These are phyloP conservation scores for Trametes cubensis DNA, from an alignment of 768 basidiomycete species.

Conservation along the genomic window DNA sequence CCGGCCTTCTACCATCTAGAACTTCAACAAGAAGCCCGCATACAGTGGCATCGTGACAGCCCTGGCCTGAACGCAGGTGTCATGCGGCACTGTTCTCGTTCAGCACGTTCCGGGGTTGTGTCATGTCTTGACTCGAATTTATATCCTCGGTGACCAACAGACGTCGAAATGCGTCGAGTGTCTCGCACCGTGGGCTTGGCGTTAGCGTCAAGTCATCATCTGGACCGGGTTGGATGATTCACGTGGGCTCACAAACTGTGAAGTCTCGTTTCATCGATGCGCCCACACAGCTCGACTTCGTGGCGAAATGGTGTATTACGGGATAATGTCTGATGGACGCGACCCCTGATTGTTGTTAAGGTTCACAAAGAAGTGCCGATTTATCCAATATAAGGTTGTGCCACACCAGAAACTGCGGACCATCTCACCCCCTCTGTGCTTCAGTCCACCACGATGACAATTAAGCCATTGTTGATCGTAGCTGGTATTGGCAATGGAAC, in stretches of 20 bases:
- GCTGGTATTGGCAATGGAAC: conserved; percentile 45
- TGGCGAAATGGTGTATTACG: background rate
- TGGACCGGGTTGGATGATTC: background rate
- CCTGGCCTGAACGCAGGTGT: conserved; percentile 5
- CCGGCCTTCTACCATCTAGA: conserved; percentile 2
- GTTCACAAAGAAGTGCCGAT: background rate
- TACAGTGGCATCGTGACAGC: conserved; percentile 34
- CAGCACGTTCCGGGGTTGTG: too few relatives aligned
- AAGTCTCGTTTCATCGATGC: conserved; percentile 2
- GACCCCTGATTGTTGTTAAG: background rate
- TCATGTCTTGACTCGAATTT: too few relatives aligned
- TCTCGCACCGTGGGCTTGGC: too few relatives aligned
- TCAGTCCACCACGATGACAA: conserved; percentile 24
- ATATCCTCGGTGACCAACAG: too few relatives aligned
- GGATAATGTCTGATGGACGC: background rate
- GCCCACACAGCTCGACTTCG: background rate
- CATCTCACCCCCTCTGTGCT: background rate
- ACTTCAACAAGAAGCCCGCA: conserved; percentile 32
- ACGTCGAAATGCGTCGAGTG: too few relatives aligned
- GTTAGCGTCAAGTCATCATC: background rate
- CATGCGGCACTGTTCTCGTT: too few relatives aligned
- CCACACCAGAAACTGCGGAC: too few relatives aligned
- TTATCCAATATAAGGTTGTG: background rate
- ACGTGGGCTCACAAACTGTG: background rate
- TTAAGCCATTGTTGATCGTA: conserved; percentile 40